These are phyloP conservation scores for Lentinula edodes DNA, from an alignment of 768 basidiomycete genomes.

Conservation along the genomic window DNA sequence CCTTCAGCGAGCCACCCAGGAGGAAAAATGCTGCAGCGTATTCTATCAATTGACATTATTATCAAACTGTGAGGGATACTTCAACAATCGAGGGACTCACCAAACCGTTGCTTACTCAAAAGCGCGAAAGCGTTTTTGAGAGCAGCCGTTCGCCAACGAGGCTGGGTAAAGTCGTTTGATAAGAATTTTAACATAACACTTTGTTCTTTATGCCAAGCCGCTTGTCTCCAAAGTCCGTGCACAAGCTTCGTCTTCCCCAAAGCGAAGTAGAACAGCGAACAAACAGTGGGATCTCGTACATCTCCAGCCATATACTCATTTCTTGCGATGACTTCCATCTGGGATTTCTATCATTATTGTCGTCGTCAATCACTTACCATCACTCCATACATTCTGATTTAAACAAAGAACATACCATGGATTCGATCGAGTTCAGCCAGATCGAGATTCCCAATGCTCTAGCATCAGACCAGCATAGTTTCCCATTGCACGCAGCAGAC, in stretches of 20 bases:
- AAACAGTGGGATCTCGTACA: conserved; percentile 80
- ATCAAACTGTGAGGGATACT: conserved; percentile 4
- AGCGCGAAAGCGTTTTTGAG: conserved; percentile 95
- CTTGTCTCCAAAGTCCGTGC: conserved; percentile 93
- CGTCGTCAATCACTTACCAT: neutral
- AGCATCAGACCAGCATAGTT: conserved; percentile 89
- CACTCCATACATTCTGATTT: neutral
- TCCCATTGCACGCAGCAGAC: conserved; percentile 66
- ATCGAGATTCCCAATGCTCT: conserved; percentile 79
- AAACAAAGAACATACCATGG: conserved; percentile 49
- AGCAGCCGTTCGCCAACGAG: conserved; percentile 89
- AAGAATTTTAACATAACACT: conserved; percentile 86
- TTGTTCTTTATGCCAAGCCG: conserved; percentile 90
- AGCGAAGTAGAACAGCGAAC: conserved; percentile 93
- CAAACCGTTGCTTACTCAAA: conserved; percentile 85
- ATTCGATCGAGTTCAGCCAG: conserved; percentile 79
- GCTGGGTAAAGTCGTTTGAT: conserved; percentile 78
- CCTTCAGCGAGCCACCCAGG: conserved; percentile 80
- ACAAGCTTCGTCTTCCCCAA: conserved; percentile 89
- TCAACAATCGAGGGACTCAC: conserved; percentile 37
- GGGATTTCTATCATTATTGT: conserved; percentile 47
- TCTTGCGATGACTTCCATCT: conserved; percentile 84
- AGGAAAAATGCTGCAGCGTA: conserved; percentile 99
- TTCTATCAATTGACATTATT: conserved; percentile 39
- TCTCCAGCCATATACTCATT: conserved; percentile 91